Evolutionary conservation across 2,329 filamentous ascomycete species (phyloP), one percentile per base, ranked within the genome.

Genomic region (Colletotrichum somersetense): DNA sequence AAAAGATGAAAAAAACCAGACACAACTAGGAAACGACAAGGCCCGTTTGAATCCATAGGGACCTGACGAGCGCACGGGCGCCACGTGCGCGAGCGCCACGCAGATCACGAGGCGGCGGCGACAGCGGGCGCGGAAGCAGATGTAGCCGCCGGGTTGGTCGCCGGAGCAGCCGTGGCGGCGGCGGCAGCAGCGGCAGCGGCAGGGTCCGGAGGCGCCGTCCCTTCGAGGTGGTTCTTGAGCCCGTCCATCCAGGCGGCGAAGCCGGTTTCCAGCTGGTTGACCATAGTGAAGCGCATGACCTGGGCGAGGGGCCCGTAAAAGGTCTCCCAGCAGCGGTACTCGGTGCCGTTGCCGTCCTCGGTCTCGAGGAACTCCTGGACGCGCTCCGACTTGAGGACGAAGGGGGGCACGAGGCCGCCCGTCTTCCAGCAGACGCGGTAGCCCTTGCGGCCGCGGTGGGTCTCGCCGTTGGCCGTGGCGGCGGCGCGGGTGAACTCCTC

Each of bases 271-370:
- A 86, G 73, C 74, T 77, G 74, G 8, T 58, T 63, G 1, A 81
- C 81, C 38, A 81, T 80, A 1, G 78, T 74, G 38, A 75, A 52
- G 75, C 76, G 80, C 20, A 85, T 78, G 16, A 80, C 76, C 5
- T 77, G 77, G 12, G 79, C 81, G 68, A 85, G 48, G 7, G 79
- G 61, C 0, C 84, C 83, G 50, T 82, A 81, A 74, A 85, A 85
- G n/a, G 84, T 86, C 79, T 86, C 84, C 81, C 81, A 85, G 77
- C 80, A 82, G 16, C 70, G 75, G 75, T 85, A 86, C 72, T 81
- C 80, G 26, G 80, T 83, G 18, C 77, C 79, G 23, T 75, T 77
- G 6, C 75, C 75, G 12, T 73, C 71, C 56, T 72, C 64, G 30
- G 50, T 66, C 62, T 75, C 67, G 42, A 83, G 75, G 68, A 85